Evolutionary conservation across 805 yeast species (phyloP).

Genomic region (Allodekkera sacchari): DNA sequence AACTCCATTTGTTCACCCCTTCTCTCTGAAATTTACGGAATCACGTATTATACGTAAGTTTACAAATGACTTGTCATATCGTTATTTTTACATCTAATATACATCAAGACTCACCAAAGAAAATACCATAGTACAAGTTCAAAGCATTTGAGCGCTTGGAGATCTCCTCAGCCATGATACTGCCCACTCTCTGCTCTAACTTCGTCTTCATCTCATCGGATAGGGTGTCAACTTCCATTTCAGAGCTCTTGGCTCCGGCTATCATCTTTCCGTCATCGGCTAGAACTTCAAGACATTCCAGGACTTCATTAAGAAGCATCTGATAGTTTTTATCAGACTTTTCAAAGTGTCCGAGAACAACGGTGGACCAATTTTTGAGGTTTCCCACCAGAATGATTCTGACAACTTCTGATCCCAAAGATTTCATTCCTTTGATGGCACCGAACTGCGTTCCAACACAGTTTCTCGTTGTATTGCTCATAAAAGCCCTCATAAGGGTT

Average conservation of each 20-base stretch:
- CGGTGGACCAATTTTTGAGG: constrained; percentile 67
- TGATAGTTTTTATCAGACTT: constrained; percentile 15
- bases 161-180: constrained; percentile 41
- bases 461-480: constrained; percentile 59
- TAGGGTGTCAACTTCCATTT: constrained; percentile 21
- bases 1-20: no score
- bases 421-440: constrained; percentile 74
- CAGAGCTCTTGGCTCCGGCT: constrained; percentile 1
- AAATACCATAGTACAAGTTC: constrained; percentile 53
- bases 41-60: not conserved
- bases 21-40: no score
- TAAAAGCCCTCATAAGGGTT: constrained; percentile 82
- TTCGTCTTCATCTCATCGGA: constrained; percentile 30
- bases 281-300: constrained; percentile 49
- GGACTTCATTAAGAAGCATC: constrained; percentile 34
- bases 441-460: constrained; percentile 92
- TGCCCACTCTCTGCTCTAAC: constrained; percentile 54
- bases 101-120: constrained; percentile 51
- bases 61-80: not conserved
- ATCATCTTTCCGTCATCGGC: constrained; percentile 25
- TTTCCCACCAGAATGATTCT: constrained; percentile 81
- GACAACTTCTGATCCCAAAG: constrained; percentile 81
- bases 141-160: constrained; percentile 39
- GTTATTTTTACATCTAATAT: constrained; percentile 18
- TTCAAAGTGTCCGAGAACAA: constrained; percentile 34